Evolutionary conservation across 345 rosid genomes (phyloP).

Genomic region (Turnera subulata): DNA sequence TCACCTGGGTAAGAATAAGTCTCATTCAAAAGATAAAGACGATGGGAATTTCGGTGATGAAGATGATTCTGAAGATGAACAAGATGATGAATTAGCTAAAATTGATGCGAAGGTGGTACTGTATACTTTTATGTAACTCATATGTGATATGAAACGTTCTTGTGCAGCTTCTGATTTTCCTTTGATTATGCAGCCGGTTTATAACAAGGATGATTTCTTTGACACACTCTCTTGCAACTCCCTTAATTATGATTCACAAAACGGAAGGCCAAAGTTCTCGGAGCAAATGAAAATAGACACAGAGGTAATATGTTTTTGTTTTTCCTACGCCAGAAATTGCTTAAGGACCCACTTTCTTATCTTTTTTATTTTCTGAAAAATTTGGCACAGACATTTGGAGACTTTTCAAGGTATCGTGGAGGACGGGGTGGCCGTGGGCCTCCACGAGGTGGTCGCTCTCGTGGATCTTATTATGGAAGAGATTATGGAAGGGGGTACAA

Average conservation of each 20-base stretch:
- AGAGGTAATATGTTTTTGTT: conserved; percentile 42
- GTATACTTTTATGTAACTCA: no score
- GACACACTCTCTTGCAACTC: conserved; percentile 70
- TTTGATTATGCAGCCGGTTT: conserved; percentile 49
- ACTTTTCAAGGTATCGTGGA: conserved; percentile 23
- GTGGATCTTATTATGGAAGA: conserved; percentile 25
- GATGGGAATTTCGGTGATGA: conserved; percentile 44
- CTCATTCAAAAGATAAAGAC: background rate
- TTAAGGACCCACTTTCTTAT: background rate
- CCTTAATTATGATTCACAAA: conserved; percentile 44
- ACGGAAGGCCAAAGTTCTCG: conserved; percentile 70
- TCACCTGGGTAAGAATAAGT: conserved; percentile 67
- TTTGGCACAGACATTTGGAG: conserved; percentile 27
- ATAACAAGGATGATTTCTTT: conserved; percentile 92
- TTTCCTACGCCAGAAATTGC: background rate
- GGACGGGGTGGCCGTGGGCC: conserved; percentile 24
- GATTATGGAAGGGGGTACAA: conserved; percentile 9
- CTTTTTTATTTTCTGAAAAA: background rate
- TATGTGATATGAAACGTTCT: background rate
- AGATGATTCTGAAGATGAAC: conserved; percentile 45
- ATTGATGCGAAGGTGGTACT: no score
- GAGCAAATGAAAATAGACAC: conserved; percentile 87
- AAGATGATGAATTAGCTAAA: conserved; percentile 31
- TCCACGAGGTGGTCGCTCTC: conserved; percentile 22
- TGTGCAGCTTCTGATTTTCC: background rate